phyloP scores from a whole-genome alignment of 257 asterid genomes.

The Lycium ferocissimum region DNA sequence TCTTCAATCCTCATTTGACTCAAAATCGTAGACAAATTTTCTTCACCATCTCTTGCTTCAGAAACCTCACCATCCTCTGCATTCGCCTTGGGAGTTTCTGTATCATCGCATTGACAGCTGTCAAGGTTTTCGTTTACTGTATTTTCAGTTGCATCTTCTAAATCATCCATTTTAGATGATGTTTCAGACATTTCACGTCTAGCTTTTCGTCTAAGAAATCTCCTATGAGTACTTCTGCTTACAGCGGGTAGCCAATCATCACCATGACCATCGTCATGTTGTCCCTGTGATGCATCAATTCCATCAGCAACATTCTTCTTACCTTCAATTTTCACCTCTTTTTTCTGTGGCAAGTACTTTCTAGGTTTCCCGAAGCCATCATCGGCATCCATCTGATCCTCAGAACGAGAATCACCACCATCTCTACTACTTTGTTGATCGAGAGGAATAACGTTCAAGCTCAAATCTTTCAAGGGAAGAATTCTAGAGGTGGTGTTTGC shows the following conservation, averaged over 20 bases:
- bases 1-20: conserved; percentile 66
- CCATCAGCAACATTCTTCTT: conserved; percentile 89
- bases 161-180: conserved; percentile 50
- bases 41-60: conserved; percentile 40
- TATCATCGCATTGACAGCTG: conserved; percentile 54
- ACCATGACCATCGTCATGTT: conserved; percentile 53
- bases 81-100: conserved; percentile 42
- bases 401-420: conserved; percentile 49
- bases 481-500: conserved; percentile 66
- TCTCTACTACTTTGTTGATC: conserved; percentile 52
- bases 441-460: conserved; percentile 47
- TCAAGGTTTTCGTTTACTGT: conserved; percentile 49
- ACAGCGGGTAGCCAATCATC: conserved; percentile 96
- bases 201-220: conserved; percentile 90
- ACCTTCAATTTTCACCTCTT: conserved; percentile 77
- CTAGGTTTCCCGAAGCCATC: conserved; percentile 49
- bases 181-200: conserved; percentile 65
- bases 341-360: conserved; percentile 58
- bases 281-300: conserved; percentile 90
- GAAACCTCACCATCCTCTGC: conserved; percentile 32
- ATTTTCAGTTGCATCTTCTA: conserved; percentile 46
- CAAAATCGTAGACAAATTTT: conserved; percentile 55
- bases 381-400: conserved; percentile 50
- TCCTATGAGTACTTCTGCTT: conserved; percentile 89
- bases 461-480: conserved; percentile 75